Conservation (phyloP, 176 grass and related monocot species). For the Elaeis guineensis region DNA sequence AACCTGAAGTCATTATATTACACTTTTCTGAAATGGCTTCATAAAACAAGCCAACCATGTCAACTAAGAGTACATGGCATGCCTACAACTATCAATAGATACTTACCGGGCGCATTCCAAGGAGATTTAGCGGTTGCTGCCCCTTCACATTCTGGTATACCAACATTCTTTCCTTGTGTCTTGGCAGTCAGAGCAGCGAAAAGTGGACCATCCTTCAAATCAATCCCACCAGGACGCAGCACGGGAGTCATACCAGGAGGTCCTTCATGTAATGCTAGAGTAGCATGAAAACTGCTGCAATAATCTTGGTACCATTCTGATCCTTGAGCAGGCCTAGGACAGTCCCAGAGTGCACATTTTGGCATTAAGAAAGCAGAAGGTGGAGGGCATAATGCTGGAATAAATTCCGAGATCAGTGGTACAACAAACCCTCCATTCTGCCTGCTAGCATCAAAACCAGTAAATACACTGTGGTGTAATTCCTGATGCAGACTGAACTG, state of each 20-base stretch:
- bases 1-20: no score
- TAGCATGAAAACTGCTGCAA: slow-evolving; percentile 22
- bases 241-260: slow-evolving; percentile 22
- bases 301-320: slow-evolving; percentile 25
- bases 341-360: slow-evolving; percentile 25
- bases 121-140: slow-evolving; percentile 20
- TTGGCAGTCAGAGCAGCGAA: slow-evolving; percentile 18
- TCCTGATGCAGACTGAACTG: slow-evolving; percentile 18
- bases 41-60: no score
- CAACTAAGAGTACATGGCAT: no score
- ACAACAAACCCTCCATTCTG: slow-evolving; percentile 9
- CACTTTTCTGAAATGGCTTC: no score
- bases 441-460: slow-evolving; percentile 1
- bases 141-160: slow-evolving; percentile 21
- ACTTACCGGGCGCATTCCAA: slow-evolving; percentile 16
- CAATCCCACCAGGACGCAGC: slow-evolving; percentile 16
- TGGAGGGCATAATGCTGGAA: slow-evolving; percentile 16
- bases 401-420: slow-evolving; percentile 10
- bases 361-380: slow-evolving; percentile 22
- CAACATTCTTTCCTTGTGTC: slow-evolving; percentile 17
- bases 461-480: slow-evolving; percentile 14
- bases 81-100: background rate
- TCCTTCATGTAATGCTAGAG: slow-evolving; percentile 19
- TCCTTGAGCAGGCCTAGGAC: slow-evolving; percentile 17
- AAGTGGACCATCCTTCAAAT: slow-evolving; percentile 22